A percentile compares a stretch with the other conserved stretches of the same genome.
Conservation (phyloP, 2,329 filamentous ascomycete genomes). For the Nigrospora sphaerica region DNA sequence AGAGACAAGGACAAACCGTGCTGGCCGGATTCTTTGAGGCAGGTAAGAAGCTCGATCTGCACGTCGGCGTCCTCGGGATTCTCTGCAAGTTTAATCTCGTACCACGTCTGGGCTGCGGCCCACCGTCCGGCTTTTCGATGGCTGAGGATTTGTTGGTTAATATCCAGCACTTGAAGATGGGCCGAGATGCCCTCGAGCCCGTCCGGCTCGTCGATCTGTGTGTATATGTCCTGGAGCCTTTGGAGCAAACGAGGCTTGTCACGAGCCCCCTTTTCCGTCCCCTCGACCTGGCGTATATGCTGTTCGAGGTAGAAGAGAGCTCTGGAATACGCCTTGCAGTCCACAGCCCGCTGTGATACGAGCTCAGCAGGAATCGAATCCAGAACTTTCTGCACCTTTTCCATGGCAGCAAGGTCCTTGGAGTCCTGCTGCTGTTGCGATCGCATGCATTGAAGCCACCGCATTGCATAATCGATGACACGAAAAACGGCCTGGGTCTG, state of each 20-base stretch:
- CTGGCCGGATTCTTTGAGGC: constrained; percentile 91
- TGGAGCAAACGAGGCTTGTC: constrained; percentile 63
- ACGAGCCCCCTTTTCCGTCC: constrained; percentile 35
- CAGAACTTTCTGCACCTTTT: constrained; percentile 43
- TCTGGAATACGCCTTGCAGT: constrained; percentile 87
- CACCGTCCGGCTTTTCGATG: constrained; percentile 90
- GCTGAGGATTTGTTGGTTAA: constrained; percentile 88
- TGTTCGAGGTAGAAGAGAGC: constrained; percentile 94
- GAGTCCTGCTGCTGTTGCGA: constrained; percentile 17
- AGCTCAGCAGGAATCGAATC: constrained; percentile 66
- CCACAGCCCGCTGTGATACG: constrained; percentile 74
- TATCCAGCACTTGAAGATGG: constrained; percentile 76
- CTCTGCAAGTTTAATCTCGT: constrained; percentile 80
- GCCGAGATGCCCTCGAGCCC: constrained; percentile 91
- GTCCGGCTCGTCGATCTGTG: constrained; percentile 95
- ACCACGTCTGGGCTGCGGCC: constrained; percentile 96
- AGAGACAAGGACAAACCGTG: constrained; percentile 45
- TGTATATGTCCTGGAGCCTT: constrained; percentile 86
- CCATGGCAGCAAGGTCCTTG: constrained; percentile 41
- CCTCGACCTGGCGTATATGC: constrained; percentile 56
- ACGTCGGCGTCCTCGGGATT: constrained; percentile 69
- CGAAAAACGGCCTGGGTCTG: constrained; percentile 71
- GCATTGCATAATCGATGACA: constrained; percentile 83
- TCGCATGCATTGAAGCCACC: constrained; percentile 79
- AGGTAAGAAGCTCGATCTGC: constrained; percentile 78